These are phyloP conservation scores for Chlamydomonas asymmetrica DNA, from an alignment of 139 green algal species.

Conservation along the genomic window DNA sequence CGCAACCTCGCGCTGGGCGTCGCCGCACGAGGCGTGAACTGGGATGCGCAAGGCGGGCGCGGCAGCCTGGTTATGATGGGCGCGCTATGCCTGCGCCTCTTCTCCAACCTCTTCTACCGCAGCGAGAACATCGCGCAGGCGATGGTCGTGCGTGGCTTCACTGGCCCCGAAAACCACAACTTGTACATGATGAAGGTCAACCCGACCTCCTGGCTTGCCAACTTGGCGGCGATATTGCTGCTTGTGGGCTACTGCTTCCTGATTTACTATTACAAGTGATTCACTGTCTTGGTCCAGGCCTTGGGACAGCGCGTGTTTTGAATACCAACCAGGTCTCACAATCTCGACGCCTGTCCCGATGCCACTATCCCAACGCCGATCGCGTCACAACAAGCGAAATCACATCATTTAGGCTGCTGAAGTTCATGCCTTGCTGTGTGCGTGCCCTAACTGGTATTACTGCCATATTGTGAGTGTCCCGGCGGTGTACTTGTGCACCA, in stretches of 20 bases:
- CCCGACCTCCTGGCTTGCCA: conserved; percentile 32
- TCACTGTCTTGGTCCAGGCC: no score
- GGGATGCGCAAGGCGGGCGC: conserved; percentile 51
- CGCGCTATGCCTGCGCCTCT: conserved; percentile 54
- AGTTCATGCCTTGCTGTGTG: no score
- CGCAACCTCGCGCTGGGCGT: conserved; percentile 80
- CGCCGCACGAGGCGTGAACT: conserved; percentile 75
- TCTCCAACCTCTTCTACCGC: conserved; percentile 69
- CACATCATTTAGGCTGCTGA: no score
- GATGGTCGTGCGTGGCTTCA: conserved; percentile 75
- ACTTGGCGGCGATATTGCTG: conserved; percentile 37
- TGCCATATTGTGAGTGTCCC: no score
- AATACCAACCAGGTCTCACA: no score
- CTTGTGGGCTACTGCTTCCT: conserved; percentile 29
- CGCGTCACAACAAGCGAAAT: no score
- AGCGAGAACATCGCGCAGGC: conserved; percentile 70
- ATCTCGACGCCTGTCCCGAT: no score
- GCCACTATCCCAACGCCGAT: no score
- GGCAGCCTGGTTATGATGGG: conserved; percentile 53
- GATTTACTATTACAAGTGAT: conserved; percentile 31
- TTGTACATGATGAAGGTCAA: conserved; percentile 63
- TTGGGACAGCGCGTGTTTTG: no score
- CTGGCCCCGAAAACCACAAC: conserved; percentile 54
- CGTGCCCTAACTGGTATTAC: no score
- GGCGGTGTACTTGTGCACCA: no score